Conservation (phyloP, 495 filamentous ascomycete genomes). For the Jackrogersella minutella region DNA sequence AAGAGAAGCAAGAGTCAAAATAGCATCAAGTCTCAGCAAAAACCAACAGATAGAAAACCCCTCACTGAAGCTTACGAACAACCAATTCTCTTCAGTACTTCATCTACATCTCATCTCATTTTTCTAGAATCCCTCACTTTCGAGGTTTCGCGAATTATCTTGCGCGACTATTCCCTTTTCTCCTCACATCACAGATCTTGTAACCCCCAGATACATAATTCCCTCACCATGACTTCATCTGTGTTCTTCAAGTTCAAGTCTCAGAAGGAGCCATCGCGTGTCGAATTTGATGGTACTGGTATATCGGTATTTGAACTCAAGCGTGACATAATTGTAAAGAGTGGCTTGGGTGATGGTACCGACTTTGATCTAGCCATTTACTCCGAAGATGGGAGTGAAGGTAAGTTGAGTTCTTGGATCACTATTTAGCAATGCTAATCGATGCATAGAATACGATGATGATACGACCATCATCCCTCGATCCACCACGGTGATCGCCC, state of each 20-base stretch:
- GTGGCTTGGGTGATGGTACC: slow-evolving; percentile 90
- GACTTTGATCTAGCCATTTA: slow-evolving; percentile 97
- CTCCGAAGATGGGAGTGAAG: slow-evolving; percentile 88
- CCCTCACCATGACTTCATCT: slow-evolving; percentile 93
- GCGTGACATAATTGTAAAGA: slow-evolving; percentile 94
- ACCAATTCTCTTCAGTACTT: slow-evolving; percentile 22
- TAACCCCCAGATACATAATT: slow-evolving; percentile 33
- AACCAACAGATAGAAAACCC: slow-evolving; percentile 43
- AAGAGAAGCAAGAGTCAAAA: slow-evolving; percentile 46
- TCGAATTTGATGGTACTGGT: slow-evolving; percentile 97
- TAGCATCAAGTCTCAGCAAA: slow-evolving; percentile 36
- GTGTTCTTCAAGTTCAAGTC: slow-evolving; percentile 99
- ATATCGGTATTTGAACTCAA: slow-evolving; percentile 99
- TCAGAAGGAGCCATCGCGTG: slow-evolving; percentile 90
- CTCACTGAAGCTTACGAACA: slow-evolving; percentile 35
- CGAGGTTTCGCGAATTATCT: background rate
- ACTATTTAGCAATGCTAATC: slow-evolving; percentile 37
- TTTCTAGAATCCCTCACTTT: slow-evolving; percentile 42
- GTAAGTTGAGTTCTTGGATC: slow-evolving; percentile 58
- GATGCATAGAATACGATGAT: slow-evolving; percentile 83
- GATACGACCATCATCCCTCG: slow-evolving; percentile 95
- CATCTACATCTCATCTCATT: slow-evolving; percentile 42
- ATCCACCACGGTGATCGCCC: slow-evolving; percentile 91
- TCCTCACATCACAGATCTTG: slow-evolving; percentile 16
- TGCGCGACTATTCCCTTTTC: slow-evolving; percentile 6